Evolutionary conservation across 2,329 filamentous ascomycete species (phyloP), one percentile per base, ranked within the genome.

Genomic region (Metarhizium robertsii): DNA sequence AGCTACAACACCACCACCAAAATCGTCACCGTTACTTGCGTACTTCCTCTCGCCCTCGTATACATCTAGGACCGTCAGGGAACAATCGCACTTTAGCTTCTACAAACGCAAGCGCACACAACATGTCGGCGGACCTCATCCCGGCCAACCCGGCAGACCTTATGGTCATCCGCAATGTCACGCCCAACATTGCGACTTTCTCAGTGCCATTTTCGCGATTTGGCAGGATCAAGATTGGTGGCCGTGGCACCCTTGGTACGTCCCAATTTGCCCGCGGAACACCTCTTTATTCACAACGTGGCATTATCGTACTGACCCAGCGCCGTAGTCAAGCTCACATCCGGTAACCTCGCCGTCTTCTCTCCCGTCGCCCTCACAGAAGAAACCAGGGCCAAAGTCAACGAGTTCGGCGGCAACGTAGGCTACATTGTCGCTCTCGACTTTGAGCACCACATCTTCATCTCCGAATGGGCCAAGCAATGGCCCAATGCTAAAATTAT

Each of bases 391-490:
- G 69, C 76, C 62, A 84, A 86, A 68, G 75, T 88, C 53, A 73
- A 78, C 54, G 76, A 83, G 38, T 74, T 90, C 55, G 85, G 85
- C 59, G 85, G 85, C 52, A 79, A 83, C 46, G 83, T 96, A 53
- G 81, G 80, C 61, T 97, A 97, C 77, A 85, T 99, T 61, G 78
- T 92, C 30, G 92, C 94, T 1, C 83, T 87, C 1, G 94, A 99
- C 69, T 79, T 89, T 53, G 91, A 99, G 75, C 94, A 99, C 72
- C 94, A 99, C 79, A 90, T 99, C 68, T 95, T 94, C 75, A 69
- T 99, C 54, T 86, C 88, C 0, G 79, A 89, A 51, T 99, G 94
- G 92, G 84, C 88, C 64, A 75, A 80, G 51, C 88, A 83, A 30
- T 97, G 83, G 68, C 92, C 92, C 0, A 70, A 79, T 46, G 92